phyloP scores from a whole-genome alignment of 352 stramenopile genomes.

The Pythium monospermum region DNA sequence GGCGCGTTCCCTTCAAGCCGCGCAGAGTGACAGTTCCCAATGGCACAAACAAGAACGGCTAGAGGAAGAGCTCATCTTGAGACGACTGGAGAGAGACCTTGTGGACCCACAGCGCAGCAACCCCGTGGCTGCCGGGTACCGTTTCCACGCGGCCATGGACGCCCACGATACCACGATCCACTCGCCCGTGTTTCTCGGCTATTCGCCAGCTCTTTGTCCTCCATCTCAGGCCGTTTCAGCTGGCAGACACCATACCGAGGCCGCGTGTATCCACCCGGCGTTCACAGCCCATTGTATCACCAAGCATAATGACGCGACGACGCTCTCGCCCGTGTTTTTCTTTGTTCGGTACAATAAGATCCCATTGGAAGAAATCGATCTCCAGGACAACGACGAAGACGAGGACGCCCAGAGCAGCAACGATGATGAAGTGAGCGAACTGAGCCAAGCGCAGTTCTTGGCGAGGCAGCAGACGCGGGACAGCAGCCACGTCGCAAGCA shows the following conservation, averaged over 20 bases:
- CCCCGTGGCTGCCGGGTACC: slow-evolving; percentile 49
- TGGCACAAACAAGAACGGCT: slow-evolving; percentile 22
- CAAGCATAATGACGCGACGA: slow-evolving; percentile 29
- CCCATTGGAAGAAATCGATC: slow-evolving; percentile 39
- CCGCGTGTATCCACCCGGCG: slow-evolving; percentile 41
- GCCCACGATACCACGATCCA: slow-evolving; percentile 8
- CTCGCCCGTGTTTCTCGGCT: slow-evolving; percentile 52
- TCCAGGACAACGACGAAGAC: slow-evolving; percentile 16
- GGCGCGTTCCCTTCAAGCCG: slow-evolving; percentile 3
- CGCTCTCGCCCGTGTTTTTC: slow-evolving; percentile 71
- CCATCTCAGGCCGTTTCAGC: slow-evolving; percentile 22
- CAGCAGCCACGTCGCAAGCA: slow-evolving; percentile 10
- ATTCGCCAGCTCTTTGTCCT: slow-evolving; percentile 45
- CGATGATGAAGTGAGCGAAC: slow-evolving; percentile 23
- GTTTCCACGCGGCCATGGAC: slow-evolving; percentile 17
- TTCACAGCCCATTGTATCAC: slow-evolving; percentile 52
- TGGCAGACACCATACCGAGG: too few species aligned
- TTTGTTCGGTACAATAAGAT: slow-evolving; percentile 51
- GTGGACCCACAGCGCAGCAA: slow-evolving; percentile 49
- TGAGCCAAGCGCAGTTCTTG: slow-evolving; percentile 20
- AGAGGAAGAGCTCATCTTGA: slow-evolving; percentile 67
- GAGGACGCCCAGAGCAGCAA: slow-evolving; percentile 8
- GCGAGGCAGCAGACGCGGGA: slow-evolving; percentile 16
- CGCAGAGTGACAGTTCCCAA: slow-evolving; percentile 19
- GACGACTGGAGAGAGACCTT: slow-evolving; percentile 52